Conservation (phyloP, 2,329 filamentous ascomycete genomes). For the Cylindrodendrum hubeiense region DNA sequence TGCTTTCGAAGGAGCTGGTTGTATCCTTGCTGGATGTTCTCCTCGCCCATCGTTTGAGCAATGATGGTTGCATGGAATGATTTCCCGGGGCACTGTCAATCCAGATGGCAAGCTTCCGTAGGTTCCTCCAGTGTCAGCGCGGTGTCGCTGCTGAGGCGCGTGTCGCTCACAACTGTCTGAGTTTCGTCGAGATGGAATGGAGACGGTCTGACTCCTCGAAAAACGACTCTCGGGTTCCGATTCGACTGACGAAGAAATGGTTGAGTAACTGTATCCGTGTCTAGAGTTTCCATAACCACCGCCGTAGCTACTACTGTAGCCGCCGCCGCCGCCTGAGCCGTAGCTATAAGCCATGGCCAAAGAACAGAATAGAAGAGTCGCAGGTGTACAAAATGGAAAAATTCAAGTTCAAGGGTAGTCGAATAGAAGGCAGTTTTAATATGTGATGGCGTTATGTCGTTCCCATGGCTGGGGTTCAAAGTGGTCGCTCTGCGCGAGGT, state of each 20-base stretch:
- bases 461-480: neutral
- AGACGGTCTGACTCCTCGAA: neutral
- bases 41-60: neutral
- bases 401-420: neutral
- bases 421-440: neutral
- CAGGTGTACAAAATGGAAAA: neutral
- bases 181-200: neutral
- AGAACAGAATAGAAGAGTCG: neutral
- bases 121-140: neutral
- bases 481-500: neutral
- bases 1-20: neutral
- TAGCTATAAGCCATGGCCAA: constrained; percentile 9
- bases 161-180: constrained; percentile 3
- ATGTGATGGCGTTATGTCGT: neutral
- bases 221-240: neutral
- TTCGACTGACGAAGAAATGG: constrained; percentile 2
- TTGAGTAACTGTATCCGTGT: constrained; percentile 11
- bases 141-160: neutral
- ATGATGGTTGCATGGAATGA: neutral
- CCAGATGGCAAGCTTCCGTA: constrained; percentile 16
- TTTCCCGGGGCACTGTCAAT: constrained; percentile 6
- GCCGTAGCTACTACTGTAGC: neutral
- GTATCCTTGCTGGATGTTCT: neutral
- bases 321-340: constrained; percentile 1
- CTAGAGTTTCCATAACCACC: constrained; percentile 1